phyloP scores from a whole-genome alignment of 345 rosid species.

The Noccaea bulbosa region DNA sequence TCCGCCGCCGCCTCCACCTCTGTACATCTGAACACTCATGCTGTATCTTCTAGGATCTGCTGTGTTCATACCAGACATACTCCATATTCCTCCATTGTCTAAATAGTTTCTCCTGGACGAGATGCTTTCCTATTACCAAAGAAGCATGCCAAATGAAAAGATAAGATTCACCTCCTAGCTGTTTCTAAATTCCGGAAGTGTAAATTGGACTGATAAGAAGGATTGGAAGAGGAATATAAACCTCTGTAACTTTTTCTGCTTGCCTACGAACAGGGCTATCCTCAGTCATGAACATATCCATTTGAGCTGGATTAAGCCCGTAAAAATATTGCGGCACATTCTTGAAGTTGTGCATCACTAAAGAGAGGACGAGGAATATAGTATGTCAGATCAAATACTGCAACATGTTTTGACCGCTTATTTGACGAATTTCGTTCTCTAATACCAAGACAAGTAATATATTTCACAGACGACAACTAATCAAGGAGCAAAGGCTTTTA shows the following conservation, averaged over 20 bases:
- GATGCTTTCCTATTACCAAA: constrained; percentile 65
- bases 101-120: constrained; percentile 67
- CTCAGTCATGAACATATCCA: constrained; percentile 93
- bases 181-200: constrained; percentile 3
- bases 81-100: constrained; percentile 70
- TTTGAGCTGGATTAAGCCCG: constrained; percentile 80
- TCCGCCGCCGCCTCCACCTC: constrained; percentile 66
- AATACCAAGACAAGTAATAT: neutral
- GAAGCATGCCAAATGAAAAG: constrained; percentile 3
- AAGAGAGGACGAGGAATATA: constrained; percentile 9
- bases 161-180: neutral
- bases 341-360: constrained; percentile 87
- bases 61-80: constrained; percentile 50
- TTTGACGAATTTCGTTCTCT: neutral
- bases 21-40: constrained; percentile 78
- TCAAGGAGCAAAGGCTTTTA: neutral
- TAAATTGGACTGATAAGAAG: neutral
- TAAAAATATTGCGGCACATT: constrained; percentile 74
- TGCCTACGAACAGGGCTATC: constrained; percentile 70
- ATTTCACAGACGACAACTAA: neutral
- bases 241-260: constrained; percentile 77
- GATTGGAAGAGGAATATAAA: constrained; percentile 42
- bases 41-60: constrained; percentile 59
- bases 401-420: neutral
- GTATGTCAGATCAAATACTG: constrained; percentile 4